Conservation (phyloP, 345 rosid genomes). For the Citrus australasica region DNA sequence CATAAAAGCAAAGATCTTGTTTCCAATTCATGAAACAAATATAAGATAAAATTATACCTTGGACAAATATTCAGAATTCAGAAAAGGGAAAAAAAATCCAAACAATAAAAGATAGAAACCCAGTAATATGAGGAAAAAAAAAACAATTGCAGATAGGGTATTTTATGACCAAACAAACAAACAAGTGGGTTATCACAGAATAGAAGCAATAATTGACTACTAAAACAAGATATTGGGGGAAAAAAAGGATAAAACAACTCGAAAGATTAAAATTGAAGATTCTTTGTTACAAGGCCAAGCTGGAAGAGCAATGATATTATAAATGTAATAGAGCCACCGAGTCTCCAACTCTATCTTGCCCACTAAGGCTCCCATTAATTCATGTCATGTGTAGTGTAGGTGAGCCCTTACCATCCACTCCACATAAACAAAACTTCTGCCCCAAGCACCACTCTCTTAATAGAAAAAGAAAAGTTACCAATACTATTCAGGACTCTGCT, state of each 20-base stretch:
- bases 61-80: background rate
- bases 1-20: background rate
- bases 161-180: background rate
- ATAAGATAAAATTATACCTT: background rate
- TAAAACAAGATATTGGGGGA: background rate
- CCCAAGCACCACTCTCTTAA: constrained; percentile 29
- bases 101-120: background rate
- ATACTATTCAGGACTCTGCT: constrained; percentile 23
- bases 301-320: constrained; percentile 13
- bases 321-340: constrained; percentile 8
- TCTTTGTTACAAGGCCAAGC: constrained; percentile 13
- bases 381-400: constrained; percentile 25
- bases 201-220: background rate
- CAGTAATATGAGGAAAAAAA: no score
- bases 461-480: constrained; percentile 28
- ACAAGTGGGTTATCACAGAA: background rate
- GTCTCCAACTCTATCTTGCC: constrained; percentile 39
- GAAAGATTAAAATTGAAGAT: constrained; percentile 20
- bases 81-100: background rate
- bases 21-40: background rate
- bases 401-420: constrained; percentile 43
- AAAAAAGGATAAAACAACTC: background rate
- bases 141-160: background rate
- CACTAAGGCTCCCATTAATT: constrained; percentile 30
- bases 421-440: constrained; percentile 32